Base-by-base conservation (phyloP, 768 basidiomycete species). In the Tricholoma terreum region DNA sequence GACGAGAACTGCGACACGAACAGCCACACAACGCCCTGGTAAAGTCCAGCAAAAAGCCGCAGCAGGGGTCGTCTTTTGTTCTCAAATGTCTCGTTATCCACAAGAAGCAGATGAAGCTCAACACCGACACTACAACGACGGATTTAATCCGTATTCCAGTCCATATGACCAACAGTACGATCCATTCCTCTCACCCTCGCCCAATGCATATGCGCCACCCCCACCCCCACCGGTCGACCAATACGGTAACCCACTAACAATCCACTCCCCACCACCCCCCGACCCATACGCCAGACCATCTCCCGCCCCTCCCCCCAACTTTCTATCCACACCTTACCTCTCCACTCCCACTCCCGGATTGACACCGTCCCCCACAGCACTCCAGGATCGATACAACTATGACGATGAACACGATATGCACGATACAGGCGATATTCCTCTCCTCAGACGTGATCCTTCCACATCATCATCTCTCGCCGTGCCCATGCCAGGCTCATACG, bases 391-490 rank as follows among this genome's bases (percentile, higher is more conserved):
- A 22, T 61, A 57, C 6, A 76, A 82, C 14, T 75, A 75, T 6
- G 71, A 73, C 1, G 70, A 75, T 30, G 36, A 54, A 33, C 31
- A 42, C 24, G 53, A 58, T 19, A 19, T 51, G 19, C 68, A 73
- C 2, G 86, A 89, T 38, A 63, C 77, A 0, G 87, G 85, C 9
- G 87, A 89, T 58, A 86, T 89, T 30, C 88, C 89, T 0, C 77
- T 91, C 8, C 71, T 90, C 24, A 67, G 74, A 4, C 70, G 83
- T n/a, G 81, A 82, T 64, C 68, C 70, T 27, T 67, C 72, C 22
- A 63, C 69, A 55, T 63, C 34, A 65, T 62, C 58, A 53, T 71
- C 64, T 60, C 61, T 46, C 60, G 53, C 53, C 22, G 35, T 67
- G n/a, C 68, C 66, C 19, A 64, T 78, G 61, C 77, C 76, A 2